A percentile compares a stretch with the other conserved stretches of the same genome.
Evolutionary conservation across 169 alveolate species (phyloP).

Genomic region (Cryptosporidium meleagridis): DNA sequence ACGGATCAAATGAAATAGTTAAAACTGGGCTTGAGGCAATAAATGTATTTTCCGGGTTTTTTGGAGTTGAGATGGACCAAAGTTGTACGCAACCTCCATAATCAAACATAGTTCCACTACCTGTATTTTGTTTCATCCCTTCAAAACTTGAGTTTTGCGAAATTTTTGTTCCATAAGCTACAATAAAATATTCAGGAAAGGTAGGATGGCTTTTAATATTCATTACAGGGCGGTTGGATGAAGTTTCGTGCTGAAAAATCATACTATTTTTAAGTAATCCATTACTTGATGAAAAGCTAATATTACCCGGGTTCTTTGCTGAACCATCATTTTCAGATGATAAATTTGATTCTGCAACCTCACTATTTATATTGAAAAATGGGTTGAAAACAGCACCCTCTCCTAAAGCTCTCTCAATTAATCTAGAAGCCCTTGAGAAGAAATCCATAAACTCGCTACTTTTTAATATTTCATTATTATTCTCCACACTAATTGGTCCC

Average conservation of each 20-base stretch:
- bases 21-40: conserved; percentile 42
- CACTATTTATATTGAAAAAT: conserved; percentile 44
- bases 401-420: conserved; percentile 63
- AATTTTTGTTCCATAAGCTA: conserved; percentile 39
- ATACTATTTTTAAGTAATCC: conserved; percentile 58
- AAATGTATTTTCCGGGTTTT: conserved; percentile 55
- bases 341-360: background rate
- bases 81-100: conserved; percentile 61
- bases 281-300: conserved; percentile 28
- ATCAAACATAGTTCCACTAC: conserved; percentile 8
- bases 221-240: conserved; percentile 50
- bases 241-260: conserved; percentile 28
- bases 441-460: conserved; percentile 72
- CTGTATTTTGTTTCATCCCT: conserved; percentile 14
- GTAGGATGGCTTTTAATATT: conserved; percentile 56
- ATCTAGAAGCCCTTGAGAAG: conserved; percentile 44
- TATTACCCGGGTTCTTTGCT: conserved; percentile 64
- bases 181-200: conserved; percentile 67
- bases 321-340: background rate
- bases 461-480: conserved; percentile 40
- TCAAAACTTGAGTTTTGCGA: conserved; percentile 56
- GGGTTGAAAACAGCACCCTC: conserved; percentile 72
- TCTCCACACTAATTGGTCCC: background rate
- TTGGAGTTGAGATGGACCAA: conserved; percentile 74
- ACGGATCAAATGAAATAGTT: conserved; percentile 43